Evolutionary conservation across 176 grass and related monocot species (phyloP).

Genomic region (Oryza nivara): DNA sequence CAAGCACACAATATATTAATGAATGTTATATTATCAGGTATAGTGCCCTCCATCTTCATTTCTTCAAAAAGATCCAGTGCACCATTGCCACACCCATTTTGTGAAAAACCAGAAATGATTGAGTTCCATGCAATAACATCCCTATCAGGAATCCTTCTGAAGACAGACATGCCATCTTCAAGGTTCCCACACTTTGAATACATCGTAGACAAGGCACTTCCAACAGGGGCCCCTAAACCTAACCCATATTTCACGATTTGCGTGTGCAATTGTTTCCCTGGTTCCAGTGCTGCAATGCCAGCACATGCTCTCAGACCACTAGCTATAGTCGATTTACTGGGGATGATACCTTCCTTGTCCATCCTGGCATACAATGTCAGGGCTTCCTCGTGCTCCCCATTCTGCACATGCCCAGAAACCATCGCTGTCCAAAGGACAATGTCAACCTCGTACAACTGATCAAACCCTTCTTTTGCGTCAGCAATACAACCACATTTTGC

Average conservation of each 20-base stretch:
- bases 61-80: constrained; percentile 75
- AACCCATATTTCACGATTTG: constrained; percentile 66
- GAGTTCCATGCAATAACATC: constrained; percentile 83
- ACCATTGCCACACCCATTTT: constrained; percentile 64
- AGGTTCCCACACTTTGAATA: constrained; percentile 76
- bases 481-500: constrained; percentile 62
- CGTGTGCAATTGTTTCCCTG: constrained; percentile 69
- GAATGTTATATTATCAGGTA: constrained; percentile 80
- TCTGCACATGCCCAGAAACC: constrained; percentile 73
- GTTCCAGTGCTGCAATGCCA: constrained; percentile 62
- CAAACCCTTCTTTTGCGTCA: constrained; percentile 71
- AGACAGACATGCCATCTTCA: constrained; percentile 60
- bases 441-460: constrained; percentile 56
- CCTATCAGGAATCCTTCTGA: constrained; percentile 64
- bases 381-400: constrained; percentile 73
- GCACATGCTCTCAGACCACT: constrained; percentile 68
- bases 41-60: constrained; percentile 61
- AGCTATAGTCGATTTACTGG: constrained; percentile 61
- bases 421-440: constrained; percentile 71
- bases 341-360: constrained; percentile 62
- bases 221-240: constrained; percentile 57
- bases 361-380: constrained; percentile 62
- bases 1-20: constrained; percentile 71
- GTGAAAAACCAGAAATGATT: constrained; percentile 80
- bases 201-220: constrained; percentile 80